Base-by-base conservation (phyloP, 2,329 filamentous ascomycete species). In the Ophiostoma fasciatum region DNA sequence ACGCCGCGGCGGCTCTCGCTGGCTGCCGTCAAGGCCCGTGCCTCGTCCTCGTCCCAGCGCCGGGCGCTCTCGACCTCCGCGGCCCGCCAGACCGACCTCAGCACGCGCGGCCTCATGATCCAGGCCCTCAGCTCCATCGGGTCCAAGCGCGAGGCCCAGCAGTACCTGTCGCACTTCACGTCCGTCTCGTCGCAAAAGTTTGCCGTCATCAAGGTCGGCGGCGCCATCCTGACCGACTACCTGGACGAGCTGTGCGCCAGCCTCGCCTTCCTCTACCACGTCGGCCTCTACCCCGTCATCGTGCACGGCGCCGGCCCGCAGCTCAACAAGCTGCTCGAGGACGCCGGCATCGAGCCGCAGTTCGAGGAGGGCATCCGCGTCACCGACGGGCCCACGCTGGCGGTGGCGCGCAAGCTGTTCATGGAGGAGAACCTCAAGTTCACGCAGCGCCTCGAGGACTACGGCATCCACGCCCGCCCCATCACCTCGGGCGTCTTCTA, bases 101-200 rank as follows among this genome's bases (percentile, higher is more conserved):
- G 70, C 39, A 84, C 81, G 30, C 72, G 82, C 40, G 78, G 78
- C 31, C 87, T 84, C 37, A 84, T 93, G 45, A 79, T 92, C 51
- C 83, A 88, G 62, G 72, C 94, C 41, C 70, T 96, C 48, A 93
- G 84, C 64, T 94, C 88, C 61, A 92, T 96, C 56, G 88, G 85
- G 43, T 94, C 85, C 44, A 93, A 92, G 71, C 71, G 88, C 42
- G 88, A 98, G 64, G 84, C 92, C 45, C 83, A 94, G 65, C 88
- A 96, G 60, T 96, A 96, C 60, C 77, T 96, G 41, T 90, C 87
- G 47, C 85, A 96, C 57, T 98, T 98, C 68, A 90, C 81, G 48
- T 94, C 87, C 23, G 87, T 94, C 43, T 90, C 85, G 30, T 93
- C 85, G 25, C 87, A 96, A 63, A 85, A 93, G 54, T 98, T 96